A percentile compares a stretch with the other conserved stretches of the same genome.
Evolutionary conservation across 768 basidiomycete species (phyloP).

Genomic region (Mycena capillaripes): DNA sequence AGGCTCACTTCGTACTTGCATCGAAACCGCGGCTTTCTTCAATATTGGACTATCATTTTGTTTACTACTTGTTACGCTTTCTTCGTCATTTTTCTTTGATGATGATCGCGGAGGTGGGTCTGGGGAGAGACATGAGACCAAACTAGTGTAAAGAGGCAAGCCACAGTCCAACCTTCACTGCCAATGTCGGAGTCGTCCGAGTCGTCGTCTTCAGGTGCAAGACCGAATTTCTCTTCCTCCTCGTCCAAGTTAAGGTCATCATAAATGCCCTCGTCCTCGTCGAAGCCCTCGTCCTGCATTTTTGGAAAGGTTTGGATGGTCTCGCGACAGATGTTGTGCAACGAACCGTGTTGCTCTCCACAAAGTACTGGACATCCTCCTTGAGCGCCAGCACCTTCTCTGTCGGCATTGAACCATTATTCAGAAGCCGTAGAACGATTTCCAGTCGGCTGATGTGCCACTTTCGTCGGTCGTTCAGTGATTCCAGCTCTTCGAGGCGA

Average conservation of each 20-base stretch:
- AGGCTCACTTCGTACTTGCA: constrained; percentile 80
- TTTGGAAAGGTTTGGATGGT: constrained; percentile 39
- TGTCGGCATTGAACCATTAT: constrained; percentile 90
- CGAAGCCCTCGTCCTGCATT: constrained; percentile 93
- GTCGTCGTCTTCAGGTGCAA: constrained; percentile 81
- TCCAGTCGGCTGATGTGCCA: constrained; percentile 97
- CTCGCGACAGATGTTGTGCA: constrained; percentile 12
- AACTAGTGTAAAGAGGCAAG: background rate
- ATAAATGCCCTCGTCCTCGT: constrained; percentile 97
- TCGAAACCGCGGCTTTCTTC: constrained; percentile 77
- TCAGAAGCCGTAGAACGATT: constrained; percentile 91
- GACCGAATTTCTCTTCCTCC: constrained; percentile 94
- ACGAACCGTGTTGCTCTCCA: constrained; percentile 94
- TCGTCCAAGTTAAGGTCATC: constrained; percentile 98
- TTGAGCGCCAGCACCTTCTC: constrained; percentile 88
- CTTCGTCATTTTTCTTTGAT: constrained; percentile 86
- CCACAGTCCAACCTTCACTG: constrained; percentile 71
- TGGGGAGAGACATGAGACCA: constrained; percentile 38
- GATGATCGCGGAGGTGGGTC: constrained; percentile 77
- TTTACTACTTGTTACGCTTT: constrained; percentile 80
- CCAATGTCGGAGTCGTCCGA: constrained; percentile 82
- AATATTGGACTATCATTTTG: constrained; percentile 83
- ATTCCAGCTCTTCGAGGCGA: constrained; percentile 87
- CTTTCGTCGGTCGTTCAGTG: constrained; percentile 91
- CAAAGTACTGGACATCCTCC: constrained; percentile 97